Base-by-base conservation (phyloP, 2,329 filamentous ascomycete species). In the Stemphylium lycopersici region DNA sequence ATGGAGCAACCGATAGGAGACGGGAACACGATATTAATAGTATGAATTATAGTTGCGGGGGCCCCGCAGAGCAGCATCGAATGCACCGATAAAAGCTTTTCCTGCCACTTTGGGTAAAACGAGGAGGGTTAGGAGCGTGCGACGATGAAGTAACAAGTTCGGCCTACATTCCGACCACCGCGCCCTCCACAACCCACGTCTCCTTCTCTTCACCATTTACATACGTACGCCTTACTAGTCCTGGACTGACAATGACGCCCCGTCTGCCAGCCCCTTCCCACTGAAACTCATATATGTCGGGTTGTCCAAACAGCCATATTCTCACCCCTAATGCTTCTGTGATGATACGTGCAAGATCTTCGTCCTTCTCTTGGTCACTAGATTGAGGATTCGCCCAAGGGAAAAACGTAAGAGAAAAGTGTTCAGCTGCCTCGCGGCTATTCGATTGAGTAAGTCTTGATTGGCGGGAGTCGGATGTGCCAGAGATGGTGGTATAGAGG, bases 321-420 rank as follows among this genome's bases (percentile, higher is more conserved):
- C 58, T 62, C 7, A 65, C 24, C 22, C 72, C 65, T 20, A 72
- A 45, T 2, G 66, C 64, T n/a, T 60, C 61, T 10, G 36, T 56
- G 10, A 74, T 67, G 24, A 72, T 58, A 6, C 56, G 52, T 4
- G 63, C 56, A 1, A 74, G 61, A 38, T 71, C 62, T 8, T 67
- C 63, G 6, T 74, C 71, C 32, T 63, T 65, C 7, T 71, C 69
- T 22, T 63, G 58, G 32, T 74, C 71, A 10, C 49, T 48, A 10
- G 57, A 58, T 2, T 48, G 39, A 2, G 71, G 71, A 44, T 71
- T 68, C 4, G 69, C 68, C 71, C 71, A 74, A 1, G 70, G 69
- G 42, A 74, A 74, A 57, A 74, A 74, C 0, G 68, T 67, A 4
- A 74, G 60, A 4, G 65, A 60, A 55, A 74, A 74, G 52, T 71